Base-by-base conservation (phyloP, 2,329 filamentous ascomycete genomes). In the Orbilia ellipsospora region DNA sequence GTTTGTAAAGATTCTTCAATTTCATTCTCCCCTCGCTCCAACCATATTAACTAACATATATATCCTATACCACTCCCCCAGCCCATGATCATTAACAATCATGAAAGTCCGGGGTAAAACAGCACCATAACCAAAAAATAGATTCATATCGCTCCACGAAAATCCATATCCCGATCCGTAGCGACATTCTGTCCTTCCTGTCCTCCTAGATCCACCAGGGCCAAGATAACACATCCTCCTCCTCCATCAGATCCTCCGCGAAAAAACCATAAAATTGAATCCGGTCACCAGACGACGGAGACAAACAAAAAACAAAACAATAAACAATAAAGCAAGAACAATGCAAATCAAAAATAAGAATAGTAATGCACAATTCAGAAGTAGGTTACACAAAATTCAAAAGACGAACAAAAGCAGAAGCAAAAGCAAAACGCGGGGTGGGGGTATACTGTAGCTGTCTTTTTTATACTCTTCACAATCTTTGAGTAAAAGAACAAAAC, bases 201-300 rank as follows among this genome's bases (percentile, higher is more conserved):
- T 48, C 40, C 40, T 31, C 57, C 57, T 61, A 61, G 48, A 61
- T 50, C 57, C 57, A 61, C 57, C 57, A 61, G 57, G 40, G 42
- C 42, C 57, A 50, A 48, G 48, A 61, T 50, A 44, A 36, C 31
- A 36, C 8, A 7, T 36, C 31, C 10, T 36, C 31, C 31, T 36
- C 31, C 31, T 6, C 31, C 23, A 23, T 6, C 31, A 36, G 3
- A 36, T 36, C 31, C 31, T 36, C 10, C 31, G 8, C 20, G 31
- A 57, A 66, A 20, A 31, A 57, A 44, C 4, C 40, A 12, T 42
- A 23, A 31, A 1, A 63, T 36, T 23, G 31, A 62, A 59, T 72
- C 73, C 66, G 66, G 65, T 67, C 73, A 72, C 62, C 73, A 59
- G 67, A 77, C 65, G 59, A 51, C 65, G 52, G 61, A 70, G 56